These are phyloP conservation scores for Clarireedia hainanense DNA, from an alignment of 2,329 filamentous ascomycete genomes.

Conservation along the genomic window DNA sequence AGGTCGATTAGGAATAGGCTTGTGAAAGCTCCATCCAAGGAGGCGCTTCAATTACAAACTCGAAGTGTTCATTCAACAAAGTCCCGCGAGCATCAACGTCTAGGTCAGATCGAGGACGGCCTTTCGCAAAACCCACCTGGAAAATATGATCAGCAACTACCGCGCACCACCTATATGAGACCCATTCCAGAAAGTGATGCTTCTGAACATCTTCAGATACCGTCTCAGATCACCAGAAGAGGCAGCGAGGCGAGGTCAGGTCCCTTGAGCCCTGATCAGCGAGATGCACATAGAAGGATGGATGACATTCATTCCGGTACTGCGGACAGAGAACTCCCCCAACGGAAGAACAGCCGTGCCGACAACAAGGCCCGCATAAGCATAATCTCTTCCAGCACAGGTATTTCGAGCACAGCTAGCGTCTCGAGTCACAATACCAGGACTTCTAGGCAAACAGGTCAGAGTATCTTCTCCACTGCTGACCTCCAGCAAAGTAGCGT, in stretches of 20 bases:
- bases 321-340: conserved; percentile 13
- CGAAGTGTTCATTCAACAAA: conserved; percentile 18
- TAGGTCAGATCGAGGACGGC: neutral
- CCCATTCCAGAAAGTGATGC: conserved; percentile 23
- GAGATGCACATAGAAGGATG: neutral
- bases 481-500: conserved; percentile 28
- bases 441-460: conserved; percentile 23
- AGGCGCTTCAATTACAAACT: conserved; percentile 22
- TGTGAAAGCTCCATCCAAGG: conserved; percentile 21
- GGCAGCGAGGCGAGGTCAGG: neutral
- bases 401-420: conserved; percentile 24
- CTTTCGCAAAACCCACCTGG: conserved; percentile 8
- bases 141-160: conserved; percentile 24
- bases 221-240: neutral
- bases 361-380: conserved; percentile 7
- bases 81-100: conserved; percentile 11
- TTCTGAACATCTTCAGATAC: conserved; percentile 7
- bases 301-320: neutral
- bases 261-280: neutral
- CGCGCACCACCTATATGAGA: conserved; percentile 17
- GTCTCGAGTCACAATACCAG: conserved; percentile 27
- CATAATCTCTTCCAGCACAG: conserved; percentile 7
- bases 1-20: conserved; percentile 16
- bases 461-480: conserved; percentile 24
- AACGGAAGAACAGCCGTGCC: conserved; percentile 24